Evolutionary conservation across 2,329 filamentous ascomycete genomes (phyloP).

Genomic region (Chrysosphaeria jannelii): DNA sequence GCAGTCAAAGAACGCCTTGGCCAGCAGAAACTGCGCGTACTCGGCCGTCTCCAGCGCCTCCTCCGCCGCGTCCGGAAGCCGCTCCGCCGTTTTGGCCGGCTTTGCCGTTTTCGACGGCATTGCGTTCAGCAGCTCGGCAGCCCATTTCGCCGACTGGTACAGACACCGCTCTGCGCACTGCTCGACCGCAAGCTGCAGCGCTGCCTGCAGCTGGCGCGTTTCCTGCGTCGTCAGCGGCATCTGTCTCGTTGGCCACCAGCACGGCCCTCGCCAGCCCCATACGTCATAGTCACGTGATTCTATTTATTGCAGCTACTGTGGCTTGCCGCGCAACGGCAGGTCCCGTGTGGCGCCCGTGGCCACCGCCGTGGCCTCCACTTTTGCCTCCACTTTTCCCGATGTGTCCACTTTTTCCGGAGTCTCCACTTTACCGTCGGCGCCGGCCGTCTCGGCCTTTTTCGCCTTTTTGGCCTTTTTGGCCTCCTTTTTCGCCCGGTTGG

Average conservation of each 20-base stretch:
- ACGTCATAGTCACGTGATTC: too few species aligned
- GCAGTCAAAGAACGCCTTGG: constrained; percentile 85
- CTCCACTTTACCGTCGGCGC: not conserved
- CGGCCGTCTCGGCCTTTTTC: constrained; percentile 2
- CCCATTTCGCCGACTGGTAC: constrained; percentile 94
- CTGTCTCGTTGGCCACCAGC: too few species aligned
- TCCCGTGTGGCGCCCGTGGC: constrained; percentile 7
- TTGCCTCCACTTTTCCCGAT: constrained; percentile 1
- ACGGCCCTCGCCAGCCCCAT: too few species aligned
- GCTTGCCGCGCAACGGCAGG: constrained; percentile 8
- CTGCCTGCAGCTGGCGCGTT: constrained; percentile 32
- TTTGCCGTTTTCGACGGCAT: constrained; percentile 24
- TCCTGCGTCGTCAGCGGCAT: constrained; percentile 27
- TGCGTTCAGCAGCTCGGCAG: constrained; percentile 72
- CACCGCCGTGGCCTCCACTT: constrained; percentile 3
- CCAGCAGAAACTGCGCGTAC: constrained; percentile 56
- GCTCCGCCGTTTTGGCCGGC: constrained; percentile 18
- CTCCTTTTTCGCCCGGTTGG: constrained; percentile 7
- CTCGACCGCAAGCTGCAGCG: constrained; percentile 59
- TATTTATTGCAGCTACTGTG: too few species aligned
- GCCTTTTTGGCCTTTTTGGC: constrained; percentile 8
- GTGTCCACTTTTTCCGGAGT: not conserved
- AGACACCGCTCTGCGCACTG: constrained; percentile 86
- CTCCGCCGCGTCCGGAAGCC: constrained; percentile 31
- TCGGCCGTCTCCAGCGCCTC: constrained; percentile 49